Evolutionary conservation across 2,329 filamentous ascomycete species (phyloP), one percentile per base, ranked within the genome.

Genomic region (Neofusicoccum parvum): DNA sequence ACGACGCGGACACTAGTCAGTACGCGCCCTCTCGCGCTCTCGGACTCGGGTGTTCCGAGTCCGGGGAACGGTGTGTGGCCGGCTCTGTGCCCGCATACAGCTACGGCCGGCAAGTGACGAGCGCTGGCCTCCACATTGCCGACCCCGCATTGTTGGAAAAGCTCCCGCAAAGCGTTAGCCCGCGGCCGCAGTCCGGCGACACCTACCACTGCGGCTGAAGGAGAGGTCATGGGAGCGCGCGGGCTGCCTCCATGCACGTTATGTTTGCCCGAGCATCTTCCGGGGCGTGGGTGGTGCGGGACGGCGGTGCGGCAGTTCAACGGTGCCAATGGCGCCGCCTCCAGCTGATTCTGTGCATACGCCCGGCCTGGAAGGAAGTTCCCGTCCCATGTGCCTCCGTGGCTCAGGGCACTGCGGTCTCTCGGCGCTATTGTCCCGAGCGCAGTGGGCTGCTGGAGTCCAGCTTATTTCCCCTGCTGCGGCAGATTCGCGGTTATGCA

Each of bases 81-180:
- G 53, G 53, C 9, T n/a, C 9, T 39, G 2, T 56, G 12, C 3
- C 53, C 50, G 39, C 9, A 11, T 39, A 23, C n/a, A 39, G 50
- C 34, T 39, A 39, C 27, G 27, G 27, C 27, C 27, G 27, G 27
- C 27, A 32, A 32, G 27, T 32, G 27, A 32, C 27, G 27, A 32
- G 27, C 6, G 27, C 27, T 32, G 15, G 12, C 20, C 37, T 56
- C 53, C 53, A 43, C 53, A 43, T n/a, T 56, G 12, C 36, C 14
- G 34, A 56, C 53, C 53, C 53, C 53, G 53, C 53, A 56, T 56
- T 56, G 9, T 23, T 36, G 53, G 20, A 23, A 17, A 56, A 43
- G 39, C 14, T 27, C 17, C 53, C 53, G 17, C 53, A 39, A n/a
- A 12, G 5, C 11, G 53, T 56, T 56, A 56, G 53, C 36, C 53